These are phyloP conservation scores for Coniochaeta sp. DNA, from an alignment of 2,329 filamentous ascomycete genomes.

Conservation along the genomic window DNA sequence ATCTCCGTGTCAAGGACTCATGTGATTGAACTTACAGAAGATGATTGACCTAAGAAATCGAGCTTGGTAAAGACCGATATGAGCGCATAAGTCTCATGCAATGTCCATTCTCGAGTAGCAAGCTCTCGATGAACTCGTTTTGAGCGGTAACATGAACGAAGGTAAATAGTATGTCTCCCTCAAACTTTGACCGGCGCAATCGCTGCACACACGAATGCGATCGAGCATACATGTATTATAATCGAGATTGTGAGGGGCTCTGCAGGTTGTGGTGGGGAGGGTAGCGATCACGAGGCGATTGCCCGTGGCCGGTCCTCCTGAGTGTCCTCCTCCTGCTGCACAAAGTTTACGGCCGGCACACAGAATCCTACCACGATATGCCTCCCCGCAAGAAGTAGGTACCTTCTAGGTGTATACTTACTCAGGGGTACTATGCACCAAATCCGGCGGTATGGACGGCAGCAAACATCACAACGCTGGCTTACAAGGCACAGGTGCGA, in stretches of 20 bases:
- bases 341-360: too few relatives aligned
- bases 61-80: too few relatives aligned
- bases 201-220: neutral
- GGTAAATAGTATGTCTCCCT: neutral
- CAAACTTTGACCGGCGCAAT: neutral
- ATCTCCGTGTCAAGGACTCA: neutral
- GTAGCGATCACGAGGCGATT: neutral
- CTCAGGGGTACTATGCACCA: neutral
- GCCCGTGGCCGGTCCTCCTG: neutral
- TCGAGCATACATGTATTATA: neutral
- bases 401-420: too few relatives aligned
- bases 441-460: neutral
- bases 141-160: neutral
- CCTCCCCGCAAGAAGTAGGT: neutral
- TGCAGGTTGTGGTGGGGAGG: constrained; percentile 3
- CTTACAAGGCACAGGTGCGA: neutral
- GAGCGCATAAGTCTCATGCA: too few relatives aligned
- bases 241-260: constrained; percentile 7
- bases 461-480: neutral
- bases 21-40: neutral
- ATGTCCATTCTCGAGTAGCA: too few relatives aligned
- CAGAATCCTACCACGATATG: neutral
- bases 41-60: neutral
- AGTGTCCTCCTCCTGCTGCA: too few relatives aligned
- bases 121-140: too few relatives aligned